Percentiles rank a stretch among this genome's conserved stretches.
Evolutionary conservation across 2,329 filamentous ascomycete species (phyloP).

Genomic region (Trichoderma koningiopsis): DNA sequence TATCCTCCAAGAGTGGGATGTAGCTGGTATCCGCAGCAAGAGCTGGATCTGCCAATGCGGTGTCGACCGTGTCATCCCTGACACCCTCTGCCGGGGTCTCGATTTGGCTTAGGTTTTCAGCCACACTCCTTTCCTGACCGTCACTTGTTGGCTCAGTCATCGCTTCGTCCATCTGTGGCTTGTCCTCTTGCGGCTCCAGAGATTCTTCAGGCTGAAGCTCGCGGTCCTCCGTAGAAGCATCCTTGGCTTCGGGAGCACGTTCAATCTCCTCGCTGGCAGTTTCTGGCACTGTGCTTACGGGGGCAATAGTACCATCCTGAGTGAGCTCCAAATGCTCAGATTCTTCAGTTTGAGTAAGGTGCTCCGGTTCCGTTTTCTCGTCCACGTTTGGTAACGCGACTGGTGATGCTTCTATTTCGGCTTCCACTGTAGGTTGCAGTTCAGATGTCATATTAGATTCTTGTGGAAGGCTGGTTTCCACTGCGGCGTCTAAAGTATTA

Average conservation of each 20-base stretch:
- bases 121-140: background rate
- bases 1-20: background rate
- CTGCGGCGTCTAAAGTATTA: slow-evolving; percentile 26
- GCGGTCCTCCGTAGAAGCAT: slow-evolving; percentile 4
- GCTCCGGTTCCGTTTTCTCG: slow-evolving; percentile 33
- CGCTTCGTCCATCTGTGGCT: background rate
- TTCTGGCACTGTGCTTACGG: slow-evolving; percentile 1
- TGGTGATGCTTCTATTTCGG: slow-evolving; percentile 16
- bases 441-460: slow-evolving; percentile 23
- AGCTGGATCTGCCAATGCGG: background rate
- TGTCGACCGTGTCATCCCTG: background rate
- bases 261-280: background rate
- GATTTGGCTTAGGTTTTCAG: background rate
- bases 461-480: slow-evolving; percentile 23
- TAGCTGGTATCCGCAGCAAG: background rate
- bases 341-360: slow-evolving; percentile 14
- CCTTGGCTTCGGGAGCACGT: background rate
- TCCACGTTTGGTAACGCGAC: slow-evolving; percentile 37
- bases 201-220: background rate
- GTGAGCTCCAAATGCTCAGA: slow-evolving; percentile 17
- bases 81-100: background rate
- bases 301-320: slow-evolving; percentile 21
- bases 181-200: background rate
- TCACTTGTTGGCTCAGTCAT: background rate
- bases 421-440: slow-evolving; percentile 13